Evolutionary conservation across 2,329 filamentous ascomycete genomes (phyloP).

Genomic region (Colletotrichum eremochloae): DNA sequence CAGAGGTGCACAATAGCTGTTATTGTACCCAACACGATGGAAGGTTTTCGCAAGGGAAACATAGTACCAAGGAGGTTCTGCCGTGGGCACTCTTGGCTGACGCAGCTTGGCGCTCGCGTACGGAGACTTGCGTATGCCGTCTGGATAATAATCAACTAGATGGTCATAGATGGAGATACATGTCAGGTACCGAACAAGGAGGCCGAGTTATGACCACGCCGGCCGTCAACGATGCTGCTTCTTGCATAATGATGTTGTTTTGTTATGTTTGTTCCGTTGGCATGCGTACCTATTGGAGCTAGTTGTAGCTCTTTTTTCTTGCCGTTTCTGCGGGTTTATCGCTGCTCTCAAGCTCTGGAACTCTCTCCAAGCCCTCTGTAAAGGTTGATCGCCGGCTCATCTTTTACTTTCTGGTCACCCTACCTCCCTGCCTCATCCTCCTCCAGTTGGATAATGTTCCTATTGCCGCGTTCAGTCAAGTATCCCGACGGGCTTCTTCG

Average conservation of each 20-base stretch:
- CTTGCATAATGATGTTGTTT: neutral
- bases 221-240: neutral
- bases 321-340: no score
- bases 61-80: neutral
- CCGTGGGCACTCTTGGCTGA: neutral
- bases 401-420: neutral
- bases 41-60: neutral
- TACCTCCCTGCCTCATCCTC: neutral
- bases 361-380: no score
- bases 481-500: neutral
- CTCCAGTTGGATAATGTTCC: constrained; percentile 4
- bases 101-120: neutral
- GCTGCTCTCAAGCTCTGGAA: no score
- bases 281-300: no score
- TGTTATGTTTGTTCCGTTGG: no score
- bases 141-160: no score
- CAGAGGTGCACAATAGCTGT: neutral
- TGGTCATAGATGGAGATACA: no score
- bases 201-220: no score
- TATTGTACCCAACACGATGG: neutral
- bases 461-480: neutral
- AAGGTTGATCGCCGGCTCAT: no score
- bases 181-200: no score
- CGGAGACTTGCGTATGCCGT: neutral
- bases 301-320: no score